These are phyloP conservation scores for Blastocrithidia nonstop DNA, from an alignment of 208 protist genomes.

Conservation along the genomic window DNA sequence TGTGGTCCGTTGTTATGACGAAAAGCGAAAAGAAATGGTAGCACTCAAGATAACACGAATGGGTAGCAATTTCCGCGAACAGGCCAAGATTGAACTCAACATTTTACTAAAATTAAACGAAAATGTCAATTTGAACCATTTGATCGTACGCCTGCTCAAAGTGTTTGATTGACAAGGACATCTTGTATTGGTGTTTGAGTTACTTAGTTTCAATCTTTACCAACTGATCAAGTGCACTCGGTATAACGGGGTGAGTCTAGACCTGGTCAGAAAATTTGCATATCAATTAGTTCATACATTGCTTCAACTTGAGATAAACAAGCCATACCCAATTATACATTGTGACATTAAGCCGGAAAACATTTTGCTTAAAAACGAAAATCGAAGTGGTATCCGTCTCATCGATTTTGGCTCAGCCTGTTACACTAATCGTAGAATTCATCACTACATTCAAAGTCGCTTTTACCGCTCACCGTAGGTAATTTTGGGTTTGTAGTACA, in stretches of 20 bases:
- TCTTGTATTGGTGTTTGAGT: conserved; percentile 95
- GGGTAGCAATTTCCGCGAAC: conserved; percentile 57
- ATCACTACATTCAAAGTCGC: conserved; percentile 94
- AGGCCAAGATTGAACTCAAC: conserved; percentile 77
- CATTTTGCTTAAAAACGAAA: conserved; percentile 78
- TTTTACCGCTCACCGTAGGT: conserved; percentile 98
- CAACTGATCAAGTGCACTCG: conserved; percentile 88
- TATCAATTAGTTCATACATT: conserved; percentile 87
- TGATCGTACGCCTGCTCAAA: conserved; percentile 76
- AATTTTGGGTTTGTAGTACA: conserved; percentile 91
- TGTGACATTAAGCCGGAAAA: conserved; percentile 97
- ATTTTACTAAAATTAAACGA: conserved; percentile 63
- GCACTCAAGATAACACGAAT: conserved; percentile 84
- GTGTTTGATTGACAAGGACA: conserved; percentile 88
- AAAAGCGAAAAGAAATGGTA: conserved; percentile 56
- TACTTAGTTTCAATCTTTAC: conserved; percentile 94
- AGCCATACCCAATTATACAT: conserved; percentile 92
- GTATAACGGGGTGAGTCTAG: conserved; percentile 75
- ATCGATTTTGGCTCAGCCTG: conserved; percentile 98
- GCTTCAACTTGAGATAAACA: conserved; percentile 63
- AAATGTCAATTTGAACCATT: conserved; percentile 38
- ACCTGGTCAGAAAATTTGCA: conserved; percentile 88
- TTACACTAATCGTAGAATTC: conserved; percentile 88
- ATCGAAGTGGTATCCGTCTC: conserved; percentile 84
- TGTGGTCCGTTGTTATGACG: conserved; percentile 80